Base-by-base conservation (phyloP, 2,329 filamentous ascomycete species). In the Microsporum canis region DNA sequence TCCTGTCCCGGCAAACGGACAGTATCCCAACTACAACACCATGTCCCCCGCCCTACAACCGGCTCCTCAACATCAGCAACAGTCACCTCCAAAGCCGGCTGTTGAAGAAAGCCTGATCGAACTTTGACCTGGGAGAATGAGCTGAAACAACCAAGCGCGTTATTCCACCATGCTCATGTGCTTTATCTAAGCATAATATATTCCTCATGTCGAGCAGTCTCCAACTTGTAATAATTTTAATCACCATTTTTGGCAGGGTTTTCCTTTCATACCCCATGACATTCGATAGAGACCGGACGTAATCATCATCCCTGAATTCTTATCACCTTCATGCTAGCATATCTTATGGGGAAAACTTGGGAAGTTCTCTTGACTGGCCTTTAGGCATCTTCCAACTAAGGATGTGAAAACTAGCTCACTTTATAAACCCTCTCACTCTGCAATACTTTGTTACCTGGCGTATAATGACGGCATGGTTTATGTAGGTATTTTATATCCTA, bases 41-140 rank as follows among this genome's bases (percentile, higher is more conserved):
- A 38, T 60, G 14, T 31, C 53, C 12, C 45, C 55, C 39, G 41
- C 56, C 17, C 36, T 59, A 31, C 77, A 76, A 59, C 62, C 61
- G 31, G 62, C 63, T 55, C 64, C 57, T 65, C 72, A 85, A 62
- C 83, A 86, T 71, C 79, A 82, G 33, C 84, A 82, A 59, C 84
- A 82, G 58, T 70, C 82, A 53, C 71, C 72, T 60, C 74, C 77
- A 47, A 76, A 80, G 66, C 70, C 79, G 73, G 70, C 87, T n/a
- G 31, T 53, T 55, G 88, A 92, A 73, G 89, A 92, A 73, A 87
- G 85, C 62, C 75, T 94, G 68, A 94, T 94, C 73, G 89, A 94
- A 72, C 78, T 92, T 64, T 91, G 73, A 72, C 8, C 33, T 14
- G 29, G 7, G 7, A 27, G 7, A 17, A 47, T 29, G 10, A 27